Percentiles rank a stretch among this genome's conserved stretches.
Evolutionary conservation across 1,139 yeast genomes (phyloP).

Genomic region (Blastobotrys buckinghamii): DNA sequence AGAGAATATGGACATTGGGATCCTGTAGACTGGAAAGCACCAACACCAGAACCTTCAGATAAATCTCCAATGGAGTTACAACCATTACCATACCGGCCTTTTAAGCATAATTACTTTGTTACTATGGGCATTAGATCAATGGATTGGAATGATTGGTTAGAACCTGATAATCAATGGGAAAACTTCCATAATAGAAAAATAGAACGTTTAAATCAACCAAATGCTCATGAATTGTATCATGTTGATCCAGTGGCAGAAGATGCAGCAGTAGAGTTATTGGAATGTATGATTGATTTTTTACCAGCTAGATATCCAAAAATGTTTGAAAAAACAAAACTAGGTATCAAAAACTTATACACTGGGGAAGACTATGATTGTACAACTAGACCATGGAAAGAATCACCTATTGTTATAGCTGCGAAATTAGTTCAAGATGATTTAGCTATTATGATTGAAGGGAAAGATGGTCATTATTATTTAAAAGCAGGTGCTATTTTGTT

Average conservation of each 20-base stretch:
- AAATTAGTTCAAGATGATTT: slow-evolving; percentile 61
- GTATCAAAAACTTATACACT: slow-evolving; percentile 48
- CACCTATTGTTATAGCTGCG: slow-evolving; percentile 55
- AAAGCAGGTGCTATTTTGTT: slow-evolving; percentile 67
- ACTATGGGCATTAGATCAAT: slow-evolving; percentile 62
- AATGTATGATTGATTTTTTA: slow-evolving; percentile 47
- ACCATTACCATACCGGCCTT: slow-evolving; percentile 54
- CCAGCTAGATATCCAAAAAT: slow-evolving; percentile 55
- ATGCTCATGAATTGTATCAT: slow-evolving; percentile 45
- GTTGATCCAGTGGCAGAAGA: slow-evolving; percentile 48
- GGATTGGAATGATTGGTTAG: slow-evolving; percentile 56
- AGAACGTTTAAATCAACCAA: slow-evolving; percentile 39
- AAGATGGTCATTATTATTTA: slow-evolving; percentile 53
- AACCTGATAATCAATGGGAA: slow-evolving; percentile 59
- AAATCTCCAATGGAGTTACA: slow-evolving; percentile 49
- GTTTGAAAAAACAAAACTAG: slow-evolving; percentile 35
- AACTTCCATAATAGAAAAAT: slow-evolving; percentile 46
- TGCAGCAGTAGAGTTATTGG: slow-evolving; percentile 53
- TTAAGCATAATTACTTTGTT: slow-evolving; percentile 56
- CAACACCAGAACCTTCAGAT: slow-evolving; percentile 43
- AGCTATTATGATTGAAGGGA: slow-evolving; percentile 59
- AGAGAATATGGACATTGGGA: slow-evolving; percentile 45
- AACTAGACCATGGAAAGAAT: slow-evolving; percentile 37
- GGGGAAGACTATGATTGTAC: slow-evolving; percentile 43
- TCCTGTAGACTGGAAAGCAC: slow-evolving; percentile 47